Percentiles rank a stretch among this genome's conserved stretches.
Conservation (phyloP, 306 rosid species). For the Vigna unguiculata region DNA sequence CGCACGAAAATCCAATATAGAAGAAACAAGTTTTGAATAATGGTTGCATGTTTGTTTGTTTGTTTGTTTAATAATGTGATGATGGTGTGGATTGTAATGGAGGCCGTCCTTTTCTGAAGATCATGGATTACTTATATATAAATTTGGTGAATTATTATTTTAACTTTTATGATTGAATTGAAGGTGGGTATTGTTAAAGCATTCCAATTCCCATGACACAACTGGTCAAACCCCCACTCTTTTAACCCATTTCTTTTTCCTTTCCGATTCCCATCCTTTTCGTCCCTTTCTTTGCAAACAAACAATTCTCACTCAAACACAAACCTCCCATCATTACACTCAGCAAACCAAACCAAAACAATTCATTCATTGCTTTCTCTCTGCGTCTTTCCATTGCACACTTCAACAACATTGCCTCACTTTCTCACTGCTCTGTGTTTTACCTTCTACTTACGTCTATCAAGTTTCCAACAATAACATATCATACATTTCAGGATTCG, state of each 20-base stretch:
- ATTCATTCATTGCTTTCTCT: too few species aligned
- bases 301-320: constrained; percentile 53
- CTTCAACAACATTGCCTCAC: too few species aligned
- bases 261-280: constrained; percentile 73
- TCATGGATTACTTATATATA: constrained; percentile 36
- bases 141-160: constrained; percentile 36
- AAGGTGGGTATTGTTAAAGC: constrained; percentile 46
- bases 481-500: too few species aligned
- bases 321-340: constrained; percentile 52
- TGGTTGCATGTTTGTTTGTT: constrained; percentile 41
- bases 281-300: constrained; percentile 55
- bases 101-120: constrained; percentile 45
- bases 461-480: too few species aligned
- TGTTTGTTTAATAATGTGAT: constrained; percentile 15
- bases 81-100: constrained; percentile 34
- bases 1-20: constrained; percentile 46
- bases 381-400: too few species aligned
- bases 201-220: constrained; percentile 49
- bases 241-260: constrained; percentile 51
- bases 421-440: too few species aligned
- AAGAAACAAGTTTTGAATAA: constrained; percentile 45
- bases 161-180: constrained; percentile 33
- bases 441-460: too few species aligned
- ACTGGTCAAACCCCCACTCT: constrained; percentile 64
- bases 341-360: constrained; percentile 69